Evolutionary conservation across 306 rosid genomes (phyloP), one percentile per base, ranked within the genome.

Genomic region (Datisca glomerata): DNA sequence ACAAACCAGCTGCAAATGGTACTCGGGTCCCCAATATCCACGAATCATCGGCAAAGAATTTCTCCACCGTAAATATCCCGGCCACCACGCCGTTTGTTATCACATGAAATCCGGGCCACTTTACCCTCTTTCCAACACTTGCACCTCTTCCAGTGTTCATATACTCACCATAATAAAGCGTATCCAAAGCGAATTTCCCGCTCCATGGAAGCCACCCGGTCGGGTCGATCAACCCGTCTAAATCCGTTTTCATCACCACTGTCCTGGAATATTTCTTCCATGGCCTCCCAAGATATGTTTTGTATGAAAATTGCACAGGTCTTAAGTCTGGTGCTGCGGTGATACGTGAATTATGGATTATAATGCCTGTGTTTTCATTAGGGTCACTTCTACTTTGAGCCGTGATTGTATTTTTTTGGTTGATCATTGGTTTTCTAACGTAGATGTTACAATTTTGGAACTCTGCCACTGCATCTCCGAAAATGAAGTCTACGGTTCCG

Each of bases 401-500:
- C 1, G 72, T 75, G 24, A 75, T 17, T 2, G 67, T 56, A 27
- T 40, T 75, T 37, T 63, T 21, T 36, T 75, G 79, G 0, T 70
- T 59, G 10, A 1, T 32, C 59, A 60, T 48, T 7, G 84, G 79
- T n/a, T 34, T 62, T 4, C 78, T 46, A n/a, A 71, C 78, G 6
- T 46, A 62, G 2, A 75, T 70, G 45, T 63, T 59, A 67, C 79
- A 75, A 39, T 54, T 48, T 19, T 75, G 83, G 13, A 75, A 32
- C 16, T 70, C 72, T 0, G 49, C 78, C 0, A 75, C 84, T 0
- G 75, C 78, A 2, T 75, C 71, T n/a, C 84, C 84, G 6, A 75
- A 75, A 41, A 75, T 70, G 57, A 75, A 75, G 34, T 75, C 84
- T 0, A 75, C 72, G 0, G 83, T 70, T 35, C 78, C 78, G 18